phyloP scores from a whole-genome alignment of 495 filamentous ascomycete species.

The Neurospora sp. region DNA sequence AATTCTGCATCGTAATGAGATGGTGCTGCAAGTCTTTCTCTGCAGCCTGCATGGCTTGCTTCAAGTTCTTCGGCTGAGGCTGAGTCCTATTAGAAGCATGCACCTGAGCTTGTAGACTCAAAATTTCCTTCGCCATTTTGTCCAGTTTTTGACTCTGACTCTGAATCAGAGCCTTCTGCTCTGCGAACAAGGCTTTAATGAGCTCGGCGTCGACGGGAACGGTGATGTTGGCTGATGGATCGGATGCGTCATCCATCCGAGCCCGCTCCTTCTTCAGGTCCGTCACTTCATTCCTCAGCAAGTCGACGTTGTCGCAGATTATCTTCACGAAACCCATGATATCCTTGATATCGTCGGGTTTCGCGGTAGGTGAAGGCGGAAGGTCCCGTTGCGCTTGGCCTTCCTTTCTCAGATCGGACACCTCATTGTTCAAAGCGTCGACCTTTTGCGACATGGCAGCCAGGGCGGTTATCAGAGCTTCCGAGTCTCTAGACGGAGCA shows the following conservation, averaged over 20 bases:
- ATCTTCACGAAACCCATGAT: not conserved
- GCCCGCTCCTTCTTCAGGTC: not conserved
- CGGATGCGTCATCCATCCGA: not conserved
- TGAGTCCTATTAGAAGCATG: not conserved
- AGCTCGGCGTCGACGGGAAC: not conserved
- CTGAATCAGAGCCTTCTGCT: slow-evolving; percentile 3
- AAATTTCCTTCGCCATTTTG: not conserved
- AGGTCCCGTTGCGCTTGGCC: not conserved
- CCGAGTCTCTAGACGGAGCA: not conserved
- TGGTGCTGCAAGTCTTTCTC: slow-evolving; percentile 13
- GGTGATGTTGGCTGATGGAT: not conserved
- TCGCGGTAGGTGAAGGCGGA: not conserved
- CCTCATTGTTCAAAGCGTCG: slow-evolving; percentile 1
- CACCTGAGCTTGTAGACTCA: not conserved
- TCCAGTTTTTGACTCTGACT: slow-evolving; percentile 4
- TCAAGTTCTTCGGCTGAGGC: slow-evolving; percentile 7
- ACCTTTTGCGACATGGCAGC: not conserved
- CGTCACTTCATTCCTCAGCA: not conserved
- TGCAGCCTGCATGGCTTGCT: slow-evolving; percentile 13
- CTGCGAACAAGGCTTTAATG: not conserved
- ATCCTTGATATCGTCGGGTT: not conserved
- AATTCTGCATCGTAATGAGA: slow-evolving; percentile 3
- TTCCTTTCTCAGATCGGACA: slow-evolving; percentile 5
- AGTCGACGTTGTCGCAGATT: not conserved
- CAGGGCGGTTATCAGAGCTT: not conserved